Base-by-base conservation (phyloP, 306 rosid species). In the Cicer arietinum region DNA sequence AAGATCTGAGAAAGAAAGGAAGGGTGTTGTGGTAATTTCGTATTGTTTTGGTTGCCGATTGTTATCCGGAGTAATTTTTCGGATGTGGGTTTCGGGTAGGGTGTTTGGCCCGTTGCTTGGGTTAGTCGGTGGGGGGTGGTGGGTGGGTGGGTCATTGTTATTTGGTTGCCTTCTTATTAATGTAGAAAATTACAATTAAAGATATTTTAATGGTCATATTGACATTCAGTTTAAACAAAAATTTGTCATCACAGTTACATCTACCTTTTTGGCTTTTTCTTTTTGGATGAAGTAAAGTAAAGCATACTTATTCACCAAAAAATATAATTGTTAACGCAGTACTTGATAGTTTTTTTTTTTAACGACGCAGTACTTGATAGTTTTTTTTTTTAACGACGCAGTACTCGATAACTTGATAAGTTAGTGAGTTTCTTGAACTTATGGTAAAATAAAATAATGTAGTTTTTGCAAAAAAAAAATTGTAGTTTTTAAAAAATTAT, bases 1-100 rank as follows among this genome's bases (percentile, higher is more conserved):
- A 92, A 74, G 88, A 90, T 92, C 57, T 92, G 88, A 80, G 67
- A 61, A 61, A 77, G 13, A 20, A 20, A 0, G 56, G 42, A 46
- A 50, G 78, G 87, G 71, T 59, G 42, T 48, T 53, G 44, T 46
- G 44, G 87, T 80, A 53, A 42, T 80, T 83, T 77, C 67, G 10
- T 18, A 7, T 3, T 61, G 64, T 10, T 58, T 58, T 6, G 3
- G 14, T 30, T 10, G 25, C 7, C 1, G 30, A 6, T 20, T 20
- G 22, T 8, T 61, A 6, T 57, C 60, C 17, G 46, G 16, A 35
- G 4, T 0, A 17, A 17, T 16, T 17, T 11, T 30, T 60, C 45
- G 45, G 67, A 13, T 60, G 6, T 17, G 52, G 30, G 13, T 3
- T 64, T 9, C 51, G 39, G 69, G 69, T 64, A 39, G 52, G 59